These are phyloP conservation scores for Spathaspora hagerdaliae DNA, from an alignment of 805 yeast species.

Conservation along the genomic window DNA sequence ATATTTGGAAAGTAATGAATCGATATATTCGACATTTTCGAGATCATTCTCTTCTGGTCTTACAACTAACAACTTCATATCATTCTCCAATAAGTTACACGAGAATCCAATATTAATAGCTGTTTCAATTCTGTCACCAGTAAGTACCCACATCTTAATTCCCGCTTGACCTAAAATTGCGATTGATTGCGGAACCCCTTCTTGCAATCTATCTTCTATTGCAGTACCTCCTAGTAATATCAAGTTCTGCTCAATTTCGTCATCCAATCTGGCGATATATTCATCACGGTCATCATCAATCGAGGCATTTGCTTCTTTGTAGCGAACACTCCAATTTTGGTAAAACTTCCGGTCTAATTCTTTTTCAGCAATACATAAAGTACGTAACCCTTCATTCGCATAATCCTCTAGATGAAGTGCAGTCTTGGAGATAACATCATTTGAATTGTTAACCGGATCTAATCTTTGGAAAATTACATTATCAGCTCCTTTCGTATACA, in stretches of 20 bases:
- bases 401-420: conserved; percentile 62
- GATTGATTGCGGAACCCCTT: conserved; percentile 74
- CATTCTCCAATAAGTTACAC: conserved; percentile 63
- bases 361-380: conserved; percentile 64
- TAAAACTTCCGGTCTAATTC: conserved; percentile 45
- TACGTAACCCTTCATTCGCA: conserved; percentile 76
- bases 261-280: conserved; percentile 48
- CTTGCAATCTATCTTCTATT: conserved; percentile 74
- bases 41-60: conserved; percentile 54
- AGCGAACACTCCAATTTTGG: conserved; percentile 51
- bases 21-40: conserved; percentile 33
- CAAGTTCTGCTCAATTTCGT: conserved; percentile 56
- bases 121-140: conserved; percentile 81
- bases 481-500: conserved; percentile 74
- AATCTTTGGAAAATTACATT: conserved; percentile 52
- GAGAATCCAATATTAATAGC: conserved; percentile 82
- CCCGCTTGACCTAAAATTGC: conserved; percentile 66
- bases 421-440: conserved; percentile 50
- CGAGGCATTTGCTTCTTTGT: conserved; percentile 54
- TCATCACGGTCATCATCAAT: conserved; percentile 56
- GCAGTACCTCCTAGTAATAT: conserved; percentile 73
- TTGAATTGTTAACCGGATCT: conserved; percentile 28
- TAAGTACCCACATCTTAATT: conserved; percentile 76
- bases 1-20: conserved; percentile 41
- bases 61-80: conserved; percentile 67